Conservation (phyloP, 176 grass and related monocot genomes). For the Oryza officinalis region DNA sequence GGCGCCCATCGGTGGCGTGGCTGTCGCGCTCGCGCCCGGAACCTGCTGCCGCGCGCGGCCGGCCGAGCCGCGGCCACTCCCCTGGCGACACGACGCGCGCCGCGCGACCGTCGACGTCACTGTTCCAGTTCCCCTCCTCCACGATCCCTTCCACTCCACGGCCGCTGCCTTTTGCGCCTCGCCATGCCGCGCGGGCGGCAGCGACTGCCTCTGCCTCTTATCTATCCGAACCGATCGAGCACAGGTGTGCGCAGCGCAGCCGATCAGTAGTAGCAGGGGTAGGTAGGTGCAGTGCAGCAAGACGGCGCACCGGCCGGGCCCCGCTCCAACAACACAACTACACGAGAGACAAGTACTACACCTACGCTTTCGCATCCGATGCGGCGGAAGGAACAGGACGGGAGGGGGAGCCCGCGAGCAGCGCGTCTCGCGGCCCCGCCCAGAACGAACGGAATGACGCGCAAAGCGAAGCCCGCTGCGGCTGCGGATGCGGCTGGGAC, state of each 20-base stretch:
- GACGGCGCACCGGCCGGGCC: not conserved
- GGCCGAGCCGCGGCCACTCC: not conserved
- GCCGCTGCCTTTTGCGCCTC: not conserved
- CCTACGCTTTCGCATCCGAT: constrained; percentile 19
- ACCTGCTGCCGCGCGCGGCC: not conserved
- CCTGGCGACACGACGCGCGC: not conserved
- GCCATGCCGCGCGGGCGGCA: not conserved
- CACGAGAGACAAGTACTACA: not conserved
- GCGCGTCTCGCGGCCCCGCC: not conserved
- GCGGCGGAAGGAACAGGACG: constrained; percentile 13
- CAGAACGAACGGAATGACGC: not conserved
- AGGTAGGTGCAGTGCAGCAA: too few species aligned
- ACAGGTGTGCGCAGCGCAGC: not conserved
- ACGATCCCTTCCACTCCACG: not conserved
- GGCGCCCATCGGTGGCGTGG: constrained; percentile 14
- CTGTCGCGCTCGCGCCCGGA: constrained; percentile 3
- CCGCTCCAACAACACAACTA: not conserved
- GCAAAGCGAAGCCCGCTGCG: not conserved
- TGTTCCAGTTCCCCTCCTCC: not conserved
- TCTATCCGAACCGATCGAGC: not conserved
- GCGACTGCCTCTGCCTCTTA: not conserved
- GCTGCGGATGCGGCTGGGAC: not conserved
- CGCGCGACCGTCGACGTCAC: not conserved
- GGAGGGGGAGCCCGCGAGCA: not conserved
- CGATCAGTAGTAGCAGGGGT: not conserved